These are phyloP conservation scores for Gypsophila paniculata DNA, from an alignment of 179 eudicot genomes.

Conservation along the genomic window DNA sequence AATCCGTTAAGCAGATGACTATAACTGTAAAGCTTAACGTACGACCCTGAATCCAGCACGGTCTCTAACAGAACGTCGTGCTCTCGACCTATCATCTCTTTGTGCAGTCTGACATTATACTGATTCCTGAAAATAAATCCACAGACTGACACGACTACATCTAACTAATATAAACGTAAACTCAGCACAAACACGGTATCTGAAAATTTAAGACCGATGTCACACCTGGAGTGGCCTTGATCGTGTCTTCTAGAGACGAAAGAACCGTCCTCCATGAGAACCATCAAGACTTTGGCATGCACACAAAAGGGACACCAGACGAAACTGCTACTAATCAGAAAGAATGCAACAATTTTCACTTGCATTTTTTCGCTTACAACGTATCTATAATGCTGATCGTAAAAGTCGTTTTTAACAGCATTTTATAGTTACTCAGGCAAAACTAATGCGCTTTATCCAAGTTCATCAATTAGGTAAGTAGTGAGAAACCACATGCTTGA, in stretches of 20 bases:
- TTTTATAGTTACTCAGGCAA: slow-evolving; percentile 20
- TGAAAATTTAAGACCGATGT: not conserved
- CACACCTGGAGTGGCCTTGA: slow-evolving; percentile 30
- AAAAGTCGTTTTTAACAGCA: not conserved
- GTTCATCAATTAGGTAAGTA: slow-evolving; percentile 29
- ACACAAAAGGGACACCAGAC: slow-evolving; percentile 23
- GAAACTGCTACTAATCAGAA: slow-evolving; percentile 27
- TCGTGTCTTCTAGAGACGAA: slow-evolving; percentile 27
- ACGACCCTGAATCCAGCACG: slow-evolving; percentile 43
- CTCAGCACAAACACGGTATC: not conserved
- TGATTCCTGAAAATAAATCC: slow-evolving; percentile 29
- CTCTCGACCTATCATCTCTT: slow-evolving; percentile 38
- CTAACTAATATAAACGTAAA: not conserved
- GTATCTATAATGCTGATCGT: not conserved
- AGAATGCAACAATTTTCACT: slow-evolving; percentile 14
- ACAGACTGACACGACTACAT: slow-evolving; percentile 8
- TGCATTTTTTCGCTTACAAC: slow-evolving; percentile 22
- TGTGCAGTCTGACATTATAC: slow-evolving; percentile 34
- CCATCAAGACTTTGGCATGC: slow-evolving; percentile 51
- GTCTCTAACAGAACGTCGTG: slow-evolving; percentile 60
- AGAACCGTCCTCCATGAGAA: slow-evolving; percentile 51
- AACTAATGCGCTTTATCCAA: slow-evolving; percentile 8
- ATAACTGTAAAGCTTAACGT: slow-evolving; percentile 64
- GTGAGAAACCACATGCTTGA: slow-evolving; percentile 21
- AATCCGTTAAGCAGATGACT: slow-evolving; percentile 69